Percentiles rank a stretch among this genome's conserved stretches.
These are phyloP conservation scores for Neodidymelliopsis sp. DNA, from an alignment of 2,329 filamentous ascomycete genomes.

Conservation along the genomic window DNA sequence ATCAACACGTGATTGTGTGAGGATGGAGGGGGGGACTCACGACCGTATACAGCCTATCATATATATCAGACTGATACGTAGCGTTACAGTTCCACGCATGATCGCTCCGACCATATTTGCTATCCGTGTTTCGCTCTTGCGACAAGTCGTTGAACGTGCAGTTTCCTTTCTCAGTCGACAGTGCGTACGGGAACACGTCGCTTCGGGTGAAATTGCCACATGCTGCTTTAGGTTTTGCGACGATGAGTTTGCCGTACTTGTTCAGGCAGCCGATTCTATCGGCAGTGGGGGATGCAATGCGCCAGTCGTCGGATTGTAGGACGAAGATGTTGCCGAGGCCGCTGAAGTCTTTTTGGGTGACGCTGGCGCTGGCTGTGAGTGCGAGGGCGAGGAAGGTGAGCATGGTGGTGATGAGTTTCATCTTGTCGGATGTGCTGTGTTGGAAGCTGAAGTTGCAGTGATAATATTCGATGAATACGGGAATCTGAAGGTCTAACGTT, in stretches of 20 bases:
- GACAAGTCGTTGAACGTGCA: slow-evolving; percentile 41
- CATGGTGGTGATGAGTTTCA: slow-evolving; percentile 18
- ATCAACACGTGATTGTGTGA: background rate
- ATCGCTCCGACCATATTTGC: slow-evolving; percentile 35
- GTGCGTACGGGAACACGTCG: slow-evolving; percentile 36
- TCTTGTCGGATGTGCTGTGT: background rate
- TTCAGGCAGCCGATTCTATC: slow-evolving; percentile 40
- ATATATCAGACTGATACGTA: slow-evolving; percentile 25
- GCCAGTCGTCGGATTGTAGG: slow-evolving; percentile 39
- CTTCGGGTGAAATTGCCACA: slow-evolving; percentile 37
- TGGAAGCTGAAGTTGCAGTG: background rate
- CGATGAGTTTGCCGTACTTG: slow-evolving; percentile 34
- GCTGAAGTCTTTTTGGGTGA: slow-evolving; percentile 38
- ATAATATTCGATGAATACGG: background rate
- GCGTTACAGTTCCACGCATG: slow-evolving; percentile 38
- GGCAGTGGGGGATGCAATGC: slow-evolving; percentile 27
- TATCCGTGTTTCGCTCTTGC: slow-evolving; percentile 41
- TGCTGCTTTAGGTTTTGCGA: slow-evolving; percentile 6
- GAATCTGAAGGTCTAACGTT: background rate
- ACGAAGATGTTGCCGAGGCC: slow-evolving; percentile 42
- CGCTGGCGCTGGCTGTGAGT: slow-evolving; percentile 22
- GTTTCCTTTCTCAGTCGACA: slow-evolving; percentile 38
- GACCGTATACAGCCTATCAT: slow-evolving; percentile 43
- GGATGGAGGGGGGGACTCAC: slow-evolving; percentile 17
- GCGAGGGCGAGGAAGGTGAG: slow-evolving; percentile 16